Evolutionary conservation across 2,329 filamentous ascomycete species (phyloP).

Genomic region (Mycocentrospora acerina): DNA sequence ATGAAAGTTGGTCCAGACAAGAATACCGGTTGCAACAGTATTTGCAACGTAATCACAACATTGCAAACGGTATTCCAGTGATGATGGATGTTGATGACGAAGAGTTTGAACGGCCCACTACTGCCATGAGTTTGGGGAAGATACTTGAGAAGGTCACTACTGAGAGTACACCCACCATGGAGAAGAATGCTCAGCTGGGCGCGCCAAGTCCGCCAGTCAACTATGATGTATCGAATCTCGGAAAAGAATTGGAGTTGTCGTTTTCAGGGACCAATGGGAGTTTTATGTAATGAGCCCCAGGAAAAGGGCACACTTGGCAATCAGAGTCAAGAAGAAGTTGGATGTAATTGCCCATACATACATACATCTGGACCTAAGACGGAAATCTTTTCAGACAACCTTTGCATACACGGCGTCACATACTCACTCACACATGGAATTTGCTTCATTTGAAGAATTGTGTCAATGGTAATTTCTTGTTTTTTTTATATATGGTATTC

Average conservation of each 20-base stretch:
- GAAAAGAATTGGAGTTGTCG: slow-evolving; percentile 31
- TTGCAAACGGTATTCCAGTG: slow-evolving; percentile 47
- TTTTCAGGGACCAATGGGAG: slow-evolving; percentile 5
- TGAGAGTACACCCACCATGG: slow-evolving; percentile 48
- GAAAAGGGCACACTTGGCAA: too few species aligned
- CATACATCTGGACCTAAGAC: too few species aligned
- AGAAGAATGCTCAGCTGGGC: slow-evolving; percentile 41
- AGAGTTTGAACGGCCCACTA: slow-evolving; percentile 47
- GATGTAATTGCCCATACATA: too few species aligned
- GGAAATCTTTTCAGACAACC: too few species aligned
- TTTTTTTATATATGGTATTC: too few species aligned
- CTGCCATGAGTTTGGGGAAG: slow-evolving; percentile 43
- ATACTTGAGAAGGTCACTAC: slow-evolving; percentile 48
- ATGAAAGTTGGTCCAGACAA: slow-evolving; percentile 54
- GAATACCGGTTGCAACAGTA: slow-evolving; percentile 50
- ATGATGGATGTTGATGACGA: slow-evolving; percentile 50
- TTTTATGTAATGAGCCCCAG: too few species aligned
- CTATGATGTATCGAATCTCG: slow-evolving; percentile 18
- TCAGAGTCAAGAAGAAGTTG: too few species aligned
- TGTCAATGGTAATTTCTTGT: too few species aligned
- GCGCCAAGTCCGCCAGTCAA: slow-evolving; percentile 9
- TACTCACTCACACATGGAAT: too few species aligned
- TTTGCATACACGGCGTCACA: too few species aligned
- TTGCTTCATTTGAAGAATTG: too few species aligned
- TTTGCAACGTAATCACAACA: slow-evolving; percentile 49